Percentiles rank a stretch among this genome's conserved stretches.
Conservation (phyloP, 495 filamentous ascomycete species). For the Penicillium desertorum region DNA sequence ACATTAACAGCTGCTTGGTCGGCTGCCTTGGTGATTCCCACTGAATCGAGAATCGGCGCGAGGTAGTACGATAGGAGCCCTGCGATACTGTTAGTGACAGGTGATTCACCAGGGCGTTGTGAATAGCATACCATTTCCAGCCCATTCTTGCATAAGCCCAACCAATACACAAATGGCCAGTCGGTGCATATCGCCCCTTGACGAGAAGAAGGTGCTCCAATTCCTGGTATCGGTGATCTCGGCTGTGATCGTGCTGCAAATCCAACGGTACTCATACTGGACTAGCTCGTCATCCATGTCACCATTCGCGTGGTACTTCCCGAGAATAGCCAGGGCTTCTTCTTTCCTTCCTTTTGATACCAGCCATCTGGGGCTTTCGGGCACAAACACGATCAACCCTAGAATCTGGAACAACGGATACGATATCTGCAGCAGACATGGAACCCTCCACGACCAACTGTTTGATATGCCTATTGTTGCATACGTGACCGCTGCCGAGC, state of each 20-base stretch:
- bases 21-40: slow-evolving; percentile 51
- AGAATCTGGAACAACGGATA: slow-evolving; percentile 22
- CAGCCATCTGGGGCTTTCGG: slow-evolving; percentile 39
- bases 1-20: slow-evolving; percentile 41
- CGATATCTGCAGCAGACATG: slow-evolving; percentile 24
- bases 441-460: slow-evolving; percentile 27
- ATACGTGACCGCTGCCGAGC: slow-evolving; percentile 21
- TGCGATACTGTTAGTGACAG: slow-evolving; percentile 10
- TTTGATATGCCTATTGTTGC: slow-evolving; percentile 19
- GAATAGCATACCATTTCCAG: slow-evolving; percentile 53
- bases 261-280: slow-evolving; percentile 36
- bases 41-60: slow-evolving; percentile 51
- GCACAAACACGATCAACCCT: slow-evolving; percentile 18
- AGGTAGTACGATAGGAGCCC: slow-evolving; percentile 62
- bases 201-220: slow-evolving; percentile 55
- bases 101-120: neutral
- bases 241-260: slow-evolving; percentile 52
- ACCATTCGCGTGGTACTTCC: slow-evolving; percentile 38
- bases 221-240: slow-evolving; percentile 22
- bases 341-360: slow-evolving; percentile 38
- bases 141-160: slow-evolving; percentile 62
- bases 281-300: slow-evolving; percentile 29
- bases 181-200: slow-evolving; percentile 66
- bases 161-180: slow-evolving; percentile 56
- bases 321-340: slow-evolving; percentile 42